These are phyloP conservation scores for Castanea sativa DNA, from an alignment of 306 rosid species.

Conservation along the genomic window DNA sequence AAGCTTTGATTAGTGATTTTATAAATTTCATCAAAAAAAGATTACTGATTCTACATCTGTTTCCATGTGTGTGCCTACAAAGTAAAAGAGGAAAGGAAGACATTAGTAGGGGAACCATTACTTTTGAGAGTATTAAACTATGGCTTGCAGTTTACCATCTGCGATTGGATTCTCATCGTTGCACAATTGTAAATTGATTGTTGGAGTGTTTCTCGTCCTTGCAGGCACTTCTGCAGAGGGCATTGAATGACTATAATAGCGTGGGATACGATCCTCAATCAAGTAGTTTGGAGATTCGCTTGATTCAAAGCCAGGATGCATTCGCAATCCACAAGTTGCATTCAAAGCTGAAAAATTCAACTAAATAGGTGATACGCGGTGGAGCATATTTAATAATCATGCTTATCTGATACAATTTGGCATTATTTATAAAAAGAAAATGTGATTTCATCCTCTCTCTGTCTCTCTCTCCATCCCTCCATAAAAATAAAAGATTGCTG, in stretches of 20 bases:
- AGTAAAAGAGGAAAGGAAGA: no score
- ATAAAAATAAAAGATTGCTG: neutral
- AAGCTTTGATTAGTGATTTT: no score
- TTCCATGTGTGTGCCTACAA: neutral
- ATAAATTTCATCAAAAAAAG: no score
- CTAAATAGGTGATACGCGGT: conserved; percentile 24
- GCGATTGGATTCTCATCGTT: neutral
- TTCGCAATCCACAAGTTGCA: conserved; percentile 51
- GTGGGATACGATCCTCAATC: conserved; percentile 71
- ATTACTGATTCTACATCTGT: no score
- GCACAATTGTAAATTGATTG: no score
- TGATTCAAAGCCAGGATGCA: conserved; percentile 79
- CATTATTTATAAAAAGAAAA: neutral
- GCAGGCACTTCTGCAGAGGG: conserved; percentile 70
- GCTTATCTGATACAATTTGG: neutral
- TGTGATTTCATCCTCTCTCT: neutral
- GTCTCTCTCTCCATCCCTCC: no score
- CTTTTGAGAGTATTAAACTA: neutral
- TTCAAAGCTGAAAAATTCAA: conserved; percentile 55
- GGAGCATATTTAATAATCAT: neutral
- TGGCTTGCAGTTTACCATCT: neutral
- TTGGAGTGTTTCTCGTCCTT: neutral
- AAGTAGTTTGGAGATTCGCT: conserved; percentile 66
- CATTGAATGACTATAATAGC: conserved; percentile 47
- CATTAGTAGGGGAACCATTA: neutral